Base-by-base conservation (phyloP, 2,329 filamentous ascomycete species). In the Trichophyton rubrum region DNA sequence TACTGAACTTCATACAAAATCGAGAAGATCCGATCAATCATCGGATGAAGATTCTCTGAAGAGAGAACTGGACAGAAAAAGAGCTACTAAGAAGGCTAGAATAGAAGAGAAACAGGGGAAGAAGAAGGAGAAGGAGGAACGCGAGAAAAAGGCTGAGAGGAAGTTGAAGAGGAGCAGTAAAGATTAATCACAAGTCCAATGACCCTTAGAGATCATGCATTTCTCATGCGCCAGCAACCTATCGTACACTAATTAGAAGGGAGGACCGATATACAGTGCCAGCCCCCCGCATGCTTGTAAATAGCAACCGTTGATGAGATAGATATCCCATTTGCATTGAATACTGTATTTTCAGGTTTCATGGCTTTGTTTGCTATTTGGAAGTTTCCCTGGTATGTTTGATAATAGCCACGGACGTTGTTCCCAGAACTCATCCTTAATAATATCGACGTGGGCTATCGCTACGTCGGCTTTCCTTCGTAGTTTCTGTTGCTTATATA, bases 381-480 rank as follows among this genome's bases (percentile, higher is more conserved):
- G 85, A 66, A 86, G 77, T 68, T 82, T 86, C 22, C 87, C 87
- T 3, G 86, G 86, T 72, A 84, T 87, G 64, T 87, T 86, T 1
- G 86, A 88, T 59, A 91, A 71, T 61, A 93, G 79, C 89, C 91
- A 97, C 1, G 91, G 90, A 69, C 91, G 80, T 67, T 80, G 81
- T 64, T 89, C 81, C 93, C 93, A 99, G 70, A 99, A 99, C 2
- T 89, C 88, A 73, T 97, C 89, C 68, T 88, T 90, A 74, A 99
- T 97, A 68, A 99, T 88, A 75, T 99, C 93, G 62, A 93, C 75
- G 77, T 97, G 90, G 69, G 91, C 86, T 41, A 95, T 80, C 40
- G 89, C 82, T 53, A 99, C 85, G 58, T 81, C 81, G 0, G 90
- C 91, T 73, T 96, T 96, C 62, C 82, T 80, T 59, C 87, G 82